Evolutionary conservation across 768 basidiomycete genomes (phyloP).

Genomic region (Gyrodon lividus): DNA sequence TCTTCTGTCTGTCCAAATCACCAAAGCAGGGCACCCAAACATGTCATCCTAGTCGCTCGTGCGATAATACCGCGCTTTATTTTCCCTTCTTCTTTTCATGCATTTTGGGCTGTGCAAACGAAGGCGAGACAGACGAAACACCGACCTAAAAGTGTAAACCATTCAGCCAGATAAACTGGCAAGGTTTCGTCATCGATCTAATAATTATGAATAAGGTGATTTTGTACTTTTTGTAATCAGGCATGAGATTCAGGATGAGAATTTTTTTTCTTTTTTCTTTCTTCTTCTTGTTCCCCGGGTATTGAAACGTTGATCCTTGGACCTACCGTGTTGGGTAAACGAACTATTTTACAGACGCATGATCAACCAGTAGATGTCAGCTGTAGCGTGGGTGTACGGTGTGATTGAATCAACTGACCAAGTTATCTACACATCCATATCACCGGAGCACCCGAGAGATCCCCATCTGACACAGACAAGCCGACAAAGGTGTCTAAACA

Average conservation of each 20-base stretch:
- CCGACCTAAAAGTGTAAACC: not conserved
- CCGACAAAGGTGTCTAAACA: slow-evolving; percentile 5
- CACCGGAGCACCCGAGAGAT: too few species aligned
- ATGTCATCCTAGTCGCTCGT: slow-evolving; percentile 2
- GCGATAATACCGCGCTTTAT: slow-evolving; percentile 1
- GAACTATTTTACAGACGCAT: too few species aligned
- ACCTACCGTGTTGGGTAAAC: not conserved
- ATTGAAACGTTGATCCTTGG: not conserved
- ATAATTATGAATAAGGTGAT: slow-evolving; percentile 2
- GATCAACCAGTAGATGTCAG: too few species aligned
- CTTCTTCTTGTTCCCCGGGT: not conserved
- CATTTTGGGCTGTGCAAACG: slow-evolving; percentile 1
- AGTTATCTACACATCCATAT: too few species aligned
- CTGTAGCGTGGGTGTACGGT: not conserved
- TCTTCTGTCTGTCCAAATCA: slow-evolving; percentile 1
- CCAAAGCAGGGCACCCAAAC: not conserved
- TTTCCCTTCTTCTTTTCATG: not conserved
- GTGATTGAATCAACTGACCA: slow-evolving; percentile 10
- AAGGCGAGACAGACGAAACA: not conserved
- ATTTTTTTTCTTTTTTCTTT: not conserved
- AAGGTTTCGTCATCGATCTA: slow-evolving; percentile 14
- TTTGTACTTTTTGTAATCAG: not conserved
- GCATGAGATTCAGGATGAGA: slow-evolving; percentile 19
- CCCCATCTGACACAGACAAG: not conserved
- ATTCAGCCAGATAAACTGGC: not conserved